Evolutionary conservation across 2,329 filamentous ascomycete species (phyloP).

Genomic region (Fusarium foetens): DNA sequence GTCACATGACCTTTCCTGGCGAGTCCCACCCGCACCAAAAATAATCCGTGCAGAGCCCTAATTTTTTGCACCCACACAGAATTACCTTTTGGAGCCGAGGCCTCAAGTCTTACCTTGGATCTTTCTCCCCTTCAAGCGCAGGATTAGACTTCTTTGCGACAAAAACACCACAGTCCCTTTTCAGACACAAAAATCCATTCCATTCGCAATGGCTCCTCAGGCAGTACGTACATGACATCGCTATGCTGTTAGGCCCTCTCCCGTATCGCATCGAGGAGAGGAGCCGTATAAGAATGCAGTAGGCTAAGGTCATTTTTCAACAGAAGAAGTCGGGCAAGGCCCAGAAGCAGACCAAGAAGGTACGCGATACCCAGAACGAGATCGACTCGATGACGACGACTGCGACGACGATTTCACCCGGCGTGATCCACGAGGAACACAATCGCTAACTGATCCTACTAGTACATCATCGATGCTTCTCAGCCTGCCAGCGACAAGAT

Average conservation of each 20-base stretch:
- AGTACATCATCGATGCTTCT: conserved; percentile 99
- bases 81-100: conserved; percentile 2
- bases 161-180: conserved; percentile 43
- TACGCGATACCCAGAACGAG: conserved; percentile 51
- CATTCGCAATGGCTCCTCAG: conserved; percentile 81
- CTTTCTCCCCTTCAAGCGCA: conserved; percentile 65
- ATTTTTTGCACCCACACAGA: conserved; percentile 43
- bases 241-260: conserved; percentile 87
- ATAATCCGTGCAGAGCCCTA: conserved; percentile 46
- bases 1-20: conserved; percentile 4
- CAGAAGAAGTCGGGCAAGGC: conserved; percentile 74
- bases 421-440: background rate
- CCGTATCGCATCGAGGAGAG: conserved; percentile 23
- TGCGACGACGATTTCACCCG: background rate
- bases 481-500: conserved; percentile 99
- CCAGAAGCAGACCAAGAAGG: conserved; percentile 90
- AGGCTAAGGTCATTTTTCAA: conserved; percentile 83
- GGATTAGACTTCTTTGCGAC: conserved; percentile 80
- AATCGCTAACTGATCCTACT: conserved; percentile 30
- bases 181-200: conserved; percentile 45
- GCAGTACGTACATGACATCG: conserved; percentile 86
- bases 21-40: background rate
- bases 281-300: conserved; percentile 72
- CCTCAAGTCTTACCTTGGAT: conserved; percentile 21
- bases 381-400: background rate